Evolutionary conservation across 2,329 filamentous ascomycete species (phyloP), one percentile per base, ranked within the genome.

Genomic region (Stenocarpella maydis): DNA sequence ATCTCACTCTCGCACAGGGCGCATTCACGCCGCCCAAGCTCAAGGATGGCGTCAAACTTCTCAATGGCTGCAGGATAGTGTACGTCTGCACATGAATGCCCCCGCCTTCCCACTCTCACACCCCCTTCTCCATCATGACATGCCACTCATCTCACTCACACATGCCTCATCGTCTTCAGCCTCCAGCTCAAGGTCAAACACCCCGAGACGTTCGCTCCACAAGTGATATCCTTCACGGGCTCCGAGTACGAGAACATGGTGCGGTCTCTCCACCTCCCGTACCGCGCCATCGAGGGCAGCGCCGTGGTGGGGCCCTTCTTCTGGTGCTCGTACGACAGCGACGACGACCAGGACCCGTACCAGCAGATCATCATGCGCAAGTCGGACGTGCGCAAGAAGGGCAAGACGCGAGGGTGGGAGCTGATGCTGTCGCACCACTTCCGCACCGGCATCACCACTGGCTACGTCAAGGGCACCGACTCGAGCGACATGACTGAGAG

Each of bases 341-440:
- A 88, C 72, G 86, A 87, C 65, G 70, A 67, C 17, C 81, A 84
- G 2, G 83, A 89, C 72, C 85, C 84, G 45, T 85, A 88, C 77
- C 78, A 90, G 54, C 88, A 90, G 74, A 86, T 90, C 73, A 83
- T 90, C 70, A 88, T 88, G 75, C 86, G 88, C 73, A 90, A 90
- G 77, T 89, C 86, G n/a, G 88, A 90, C 74, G 88, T 90, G 41
- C 86, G 87, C 63, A 90, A 90, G 76, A 89, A 87, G 79, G 88
- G 87, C 71, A 83, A 82, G 74, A 90, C 88, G 19, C 85, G 88
- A 67, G 88, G 88, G 53, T 90, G 87, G 87, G 88, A 90, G 78
- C 81, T 90, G 67, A 88, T 88, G 81, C 83, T 90, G 45, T 88
- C 87, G 3, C 82, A 90, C 77, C 84, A 82, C 55, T 85, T 90